A percentile compares a stretch with the other conserved stretches of the same genome.
Conservation (phyloP, 306 rosid species). For the Dalbergia cochinchinensis region DNA sequence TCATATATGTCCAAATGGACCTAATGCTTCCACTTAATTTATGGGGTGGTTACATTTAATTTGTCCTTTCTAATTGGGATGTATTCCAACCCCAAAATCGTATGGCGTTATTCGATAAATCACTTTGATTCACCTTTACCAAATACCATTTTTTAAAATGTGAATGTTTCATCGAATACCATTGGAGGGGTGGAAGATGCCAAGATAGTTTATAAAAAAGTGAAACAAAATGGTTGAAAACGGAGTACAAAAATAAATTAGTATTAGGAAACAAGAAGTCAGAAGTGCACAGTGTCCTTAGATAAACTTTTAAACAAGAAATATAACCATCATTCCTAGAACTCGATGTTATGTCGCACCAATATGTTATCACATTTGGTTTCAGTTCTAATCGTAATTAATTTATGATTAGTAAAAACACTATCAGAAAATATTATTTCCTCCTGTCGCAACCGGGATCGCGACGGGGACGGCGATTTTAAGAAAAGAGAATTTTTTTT, state of each 20-base stretch:
- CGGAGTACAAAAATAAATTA: neutral
- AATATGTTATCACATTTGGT: too few species aligned
- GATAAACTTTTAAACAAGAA: neutral
- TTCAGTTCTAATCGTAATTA: too few species aligned
- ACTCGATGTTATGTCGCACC: too few species aligned
- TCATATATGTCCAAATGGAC: conserved; percentile 37
- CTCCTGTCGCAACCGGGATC: too few species aligned
- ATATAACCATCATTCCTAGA: too few species aligned
- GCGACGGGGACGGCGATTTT: too few species aligned
- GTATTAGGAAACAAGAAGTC: neutral
- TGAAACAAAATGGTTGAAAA: conserved; percentile 11
- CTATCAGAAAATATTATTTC: too few species aligned
- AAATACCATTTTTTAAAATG: conserved; percentile 14
- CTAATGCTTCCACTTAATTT: conserved; percentile 39
- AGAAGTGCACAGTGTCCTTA: too few species aligned
- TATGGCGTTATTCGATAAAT: conserved; percentile 1
- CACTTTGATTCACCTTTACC: conserved; percentile 25
- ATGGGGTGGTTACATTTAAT: conserved; percentile 34
- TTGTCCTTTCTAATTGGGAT: conserved; percentile 44
- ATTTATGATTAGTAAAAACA: too few species aligned
- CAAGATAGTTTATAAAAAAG: conserved; percentile 4
- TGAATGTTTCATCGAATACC: neutral
- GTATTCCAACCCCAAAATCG: conserved; percentile 28
- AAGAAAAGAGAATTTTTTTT: too few species aligned
- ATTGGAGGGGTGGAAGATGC: conserved; percentile 9